Base-by-base conservation (phyloP, 129 eudicot genomes). In the Apium graveolens region DNA sequence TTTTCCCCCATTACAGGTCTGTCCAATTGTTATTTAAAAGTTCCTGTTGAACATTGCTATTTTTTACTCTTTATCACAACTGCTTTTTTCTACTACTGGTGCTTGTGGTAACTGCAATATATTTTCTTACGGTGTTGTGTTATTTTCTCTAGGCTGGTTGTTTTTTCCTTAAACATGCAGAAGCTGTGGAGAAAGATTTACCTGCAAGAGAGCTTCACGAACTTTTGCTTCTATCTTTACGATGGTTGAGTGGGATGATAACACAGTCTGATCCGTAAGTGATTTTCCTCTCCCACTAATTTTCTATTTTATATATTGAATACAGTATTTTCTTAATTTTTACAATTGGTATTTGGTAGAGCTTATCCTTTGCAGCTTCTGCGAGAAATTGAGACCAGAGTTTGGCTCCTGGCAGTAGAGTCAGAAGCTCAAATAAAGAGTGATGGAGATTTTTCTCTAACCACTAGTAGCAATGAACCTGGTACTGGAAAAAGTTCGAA, bases 391-490 rank as follows among this genome's bases (percentile, higher is more conserved):
- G 98, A 95, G 86, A 95, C 98, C 75, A 85, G 97, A 84, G 98
- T 90, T 51, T 95, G 98, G 98, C 98, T 95, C 73, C 81, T 95
- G 75, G 98, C 98, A 48, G 98, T 95, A 55, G 98, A 95, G 79
- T 95, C 98, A 53, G 98, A 95, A 87, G 89, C 96, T 53, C 92
- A 91, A 82, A 87, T 90, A 72, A 95, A 91, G 81, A 87, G 84
- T 80, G 98, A 94, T 46, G 85, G 91, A 74, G 98, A 88, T 78
- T 77, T 83, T 69, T 78, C 83, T 43, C 76, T 87, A 53, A 82
- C 70, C 73, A 83, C 74, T 62, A 72, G 84, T 75, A 76, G 63
- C 60, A 86, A 78, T 43, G 97, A 87, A 78, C 78, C 85, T 77
- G 86, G 84, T 45, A 74, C 82, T 55, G 90, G 86, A 53, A 91